phyloP scores from a whole-genome alignment of 2,329 filamentous ascomycete genomes.

The Penicillium sp. region DNA sequence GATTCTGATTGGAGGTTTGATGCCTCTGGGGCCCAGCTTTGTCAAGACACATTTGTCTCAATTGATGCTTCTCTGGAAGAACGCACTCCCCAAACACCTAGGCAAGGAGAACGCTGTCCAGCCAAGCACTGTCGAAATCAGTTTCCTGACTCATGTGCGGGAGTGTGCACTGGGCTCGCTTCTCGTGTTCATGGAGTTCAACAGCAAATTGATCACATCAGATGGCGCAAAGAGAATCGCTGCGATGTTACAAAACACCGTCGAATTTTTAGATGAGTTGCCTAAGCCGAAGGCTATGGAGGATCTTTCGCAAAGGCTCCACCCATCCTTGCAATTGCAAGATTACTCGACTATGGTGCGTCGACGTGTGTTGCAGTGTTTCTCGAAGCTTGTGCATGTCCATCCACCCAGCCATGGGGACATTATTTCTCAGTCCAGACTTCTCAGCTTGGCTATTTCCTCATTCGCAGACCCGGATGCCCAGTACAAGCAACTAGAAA shows the following conservation, averaged over 20 bases:
- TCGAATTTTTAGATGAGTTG: constrained; percentile 80
- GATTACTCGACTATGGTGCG: constrained; percentile 93
- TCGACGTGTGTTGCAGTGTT: constrained; percentile 89
- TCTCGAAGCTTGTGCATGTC: constrained; percentile 83
- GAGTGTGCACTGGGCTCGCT: constrained; percentile 93
- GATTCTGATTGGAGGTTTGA: constrained; percentile 93
- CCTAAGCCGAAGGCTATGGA: constrained; percentile 81
- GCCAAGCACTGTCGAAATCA: constrained; percentile 80
- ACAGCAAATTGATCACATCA: constrained; percentile 83
- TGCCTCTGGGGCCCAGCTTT: constrained; percentile 95
- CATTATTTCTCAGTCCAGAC: constrained; percentile 82
- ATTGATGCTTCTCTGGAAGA: constrained; percentile 91
- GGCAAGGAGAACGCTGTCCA: constrained; percentile 85
- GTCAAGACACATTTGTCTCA: constrained; percentile 98
- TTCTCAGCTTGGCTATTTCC: constrained; percentile 83
- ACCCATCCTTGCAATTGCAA: constrained; percentile 80
- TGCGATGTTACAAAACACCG: constrained; percentile 91
- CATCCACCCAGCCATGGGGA: constrained; percentile 83
- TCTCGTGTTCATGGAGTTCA: constrained; percentile 88
- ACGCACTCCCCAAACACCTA: constrained; percentile 90
- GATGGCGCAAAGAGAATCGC: constrained; percentile 93
- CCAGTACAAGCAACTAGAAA: constrained; percentile 73
- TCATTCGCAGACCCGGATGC: constrained; percentile 89
- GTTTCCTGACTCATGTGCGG: constrained; percentile 88
- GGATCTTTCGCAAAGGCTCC: constrained; percentile 78